Percentiles rank a stretch among this genome's conserved stretches.
Conservation (phyloP, 1,284 basidiomycete species). For the Nidula niveotomentosa region DNA sequence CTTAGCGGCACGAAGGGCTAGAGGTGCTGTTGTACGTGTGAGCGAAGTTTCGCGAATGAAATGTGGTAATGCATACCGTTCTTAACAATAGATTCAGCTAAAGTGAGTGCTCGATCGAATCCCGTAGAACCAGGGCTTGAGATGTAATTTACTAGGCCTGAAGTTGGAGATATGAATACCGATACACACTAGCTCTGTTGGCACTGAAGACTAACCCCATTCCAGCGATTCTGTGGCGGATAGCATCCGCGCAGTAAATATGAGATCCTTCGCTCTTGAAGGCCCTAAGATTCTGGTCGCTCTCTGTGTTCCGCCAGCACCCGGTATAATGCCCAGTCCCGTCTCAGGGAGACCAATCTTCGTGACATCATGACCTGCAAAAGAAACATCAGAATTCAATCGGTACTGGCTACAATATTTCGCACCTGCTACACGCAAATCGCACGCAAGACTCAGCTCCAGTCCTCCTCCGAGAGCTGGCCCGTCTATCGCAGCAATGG, state of each 20-base stretch:
- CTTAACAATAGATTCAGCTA: constrained; percentile 66
- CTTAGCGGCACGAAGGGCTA: constrained; percentile 90
- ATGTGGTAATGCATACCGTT: constrained; percentile 52
- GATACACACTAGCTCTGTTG: background rate
- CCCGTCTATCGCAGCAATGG: constrained; percentile 91
- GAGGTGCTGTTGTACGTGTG: constrained; percentile 58
- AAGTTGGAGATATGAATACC: background rate
- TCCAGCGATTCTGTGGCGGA: constrained; percentile 70
- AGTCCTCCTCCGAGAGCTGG: constrained; percentile 91
- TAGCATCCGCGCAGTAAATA: constrained; percentile 76
- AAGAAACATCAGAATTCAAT: constrained; percentile 5
- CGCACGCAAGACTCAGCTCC: constrained; percentile 86
- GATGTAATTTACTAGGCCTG: constrained; percentile 81
- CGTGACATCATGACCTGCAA: constrained; percentile 53
- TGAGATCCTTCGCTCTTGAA: constrained; percentile 85
- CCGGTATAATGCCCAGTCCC: constrained; percentile 90
- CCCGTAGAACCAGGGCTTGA: constrained; percentile 59
- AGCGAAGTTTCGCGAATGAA: background rate
- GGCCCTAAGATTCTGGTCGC: constrained; percentile 80
- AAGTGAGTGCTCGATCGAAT: constrained; percentile 61
- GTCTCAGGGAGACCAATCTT: constrained; percentile 87
- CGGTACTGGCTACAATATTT: background rate
- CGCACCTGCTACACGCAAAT: constrained; percentile 82
- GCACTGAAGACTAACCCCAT: constrained; percentile 53
- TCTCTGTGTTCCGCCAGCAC: constrained; percentile 93